Evolutionary conservation across 2,329 filamentous ascomycete genomes (phyloP), one percentile per base, ranked within the genome.

Genomic region (Colletotrichum sp.): DNA sequence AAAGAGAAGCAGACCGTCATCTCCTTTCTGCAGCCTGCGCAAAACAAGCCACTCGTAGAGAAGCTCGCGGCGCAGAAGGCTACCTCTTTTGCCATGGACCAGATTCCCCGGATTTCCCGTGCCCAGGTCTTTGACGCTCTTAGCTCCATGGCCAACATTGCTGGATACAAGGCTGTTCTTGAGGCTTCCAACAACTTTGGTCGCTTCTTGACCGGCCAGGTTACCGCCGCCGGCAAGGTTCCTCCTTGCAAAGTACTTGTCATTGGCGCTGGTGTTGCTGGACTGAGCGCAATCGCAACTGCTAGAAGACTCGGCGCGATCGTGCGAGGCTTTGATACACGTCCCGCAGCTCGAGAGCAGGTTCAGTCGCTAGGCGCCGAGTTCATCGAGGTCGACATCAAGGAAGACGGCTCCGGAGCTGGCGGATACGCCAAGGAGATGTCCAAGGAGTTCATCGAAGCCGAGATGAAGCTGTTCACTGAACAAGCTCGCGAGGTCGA

Each of bases 101-200:
- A 96, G 92, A 94, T 98, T 69, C 96, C 96, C 18, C 92, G 96
- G 55, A 98, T 98, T 80, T 98, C 95, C 2, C 92, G 96, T 63
- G 95, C 96, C 2, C 96, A 98, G 83, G 93, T 95, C 1, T 98
- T 98, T 80, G 95, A 98, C 85, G 95, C 95, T 1, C 88, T 98
- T 72, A 96, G 95, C 83, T 97, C 95, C 12, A 98, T 98, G 96
- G 95, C 96, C 76, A 98, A 98, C 80, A 98, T 98, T 86, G 95
- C 95, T 26, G 96, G 96, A 1, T 98, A 98, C 86, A 98, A 98
- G 85, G 96, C 95, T 55, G 95, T 98, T 2, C 87, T 98, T 59
- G 95, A 98, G 84, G 96, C 95, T 2, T 96, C 95, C 16, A 98
- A 98, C 84, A 92, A 94, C 78, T 98, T 98, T 84, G 95, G 95